These are phyloP conservation scores for Prunus persica DNA, from an alignment of 306 rosid genomes.

Conservation along the genomic window DNA sequence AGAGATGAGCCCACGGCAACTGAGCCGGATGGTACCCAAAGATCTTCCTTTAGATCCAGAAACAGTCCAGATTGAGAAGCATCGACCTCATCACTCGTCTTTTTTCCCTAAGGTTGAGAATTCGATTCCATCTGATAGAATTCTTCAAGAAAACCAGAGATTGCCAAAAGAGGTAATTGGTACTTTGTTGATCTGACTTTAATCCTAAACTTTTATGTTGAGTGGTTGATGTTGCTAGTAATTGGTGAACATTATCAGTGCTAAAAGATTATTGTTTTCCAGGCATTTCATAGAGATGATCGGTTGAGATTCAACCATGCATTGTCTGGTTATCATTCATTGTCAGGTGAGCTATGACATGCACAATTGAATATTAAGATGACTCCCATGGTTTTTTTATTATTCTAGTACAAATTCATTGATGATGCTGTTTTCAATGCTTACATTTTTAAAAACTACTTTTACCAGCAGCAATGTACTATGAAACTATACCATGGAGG, in stretches of 20 bases:
- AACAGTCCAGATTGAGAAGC: constrained; percentile 69
- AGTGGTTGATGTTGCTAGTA: constrained; percentile 14
- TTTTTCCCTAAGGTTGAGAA: constrained; percentile 72
- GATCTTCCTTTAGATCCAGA: constrained; percentile 74
- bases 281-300: constrained; percentile 88
- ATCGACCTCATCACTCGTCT: constrained; percentile 61
- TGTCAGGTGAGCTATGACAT: constrained; percentile 59
- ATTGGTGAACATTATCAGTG: constrained; percentile 14
- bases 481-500: not conserved
- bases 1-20: constrained; percentile 79
- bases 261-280: constrained; percentile 30
- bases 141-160: constrained; percentile 70
- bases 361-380: constrained; percentile 16
- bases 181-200: constrained; percentile 18
- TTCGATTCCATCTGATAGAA: constrained; percentile 68
- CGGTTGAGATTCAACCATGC: constrained; percentile 66
- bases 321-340: constrained; percentile 53
- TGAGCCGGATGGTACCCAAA: constrained; percentile 51
- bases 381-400: constrained; percentile 1
- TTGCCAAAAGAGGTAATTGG: constrained; percentile 71
- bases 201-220: constrained; percentile 17
- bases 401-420: not conserved
- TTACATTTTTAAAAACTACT: not conserved
- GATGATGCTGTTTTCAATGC: not conserved
- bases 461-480: not conserved